Percentiles rank a stretch among this genome's conserved stretches.
Evolutionary conservation across 1,139 yeast species (phyloP).

Genomic region (Pichia sp.): DNA sequence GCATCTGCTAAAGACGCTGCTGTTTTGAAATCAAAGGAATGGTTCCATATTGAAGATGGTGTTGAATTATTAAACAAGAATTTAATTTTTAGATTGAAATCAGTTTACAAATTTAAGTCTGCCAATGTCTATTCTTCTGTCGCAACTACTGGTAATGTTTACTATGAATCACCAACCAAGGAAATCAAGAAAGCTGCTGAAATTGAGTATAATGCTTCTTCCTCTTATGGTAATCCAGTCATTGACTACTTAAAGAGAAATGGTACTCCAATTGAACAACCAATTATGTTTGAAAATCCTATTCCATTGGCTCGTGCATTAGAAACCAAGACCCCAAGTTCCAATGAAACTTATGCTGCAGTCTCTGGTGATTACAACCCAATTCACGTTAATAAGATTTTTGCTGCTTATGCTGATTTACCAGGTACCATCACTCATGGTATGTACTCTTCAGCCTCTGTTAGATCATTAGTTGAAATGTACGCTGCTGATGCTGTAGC

Average conservation of each 20-base stretch:
- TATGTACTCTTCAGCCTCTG: slow-evolving; percentile 95
- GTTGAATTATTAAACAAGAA: slow-evolving; percentile 72
- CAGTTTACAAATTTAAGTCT: slow-evolving; percentile 75
- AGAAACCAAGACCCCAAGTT: slow-evolving; percentile 69
- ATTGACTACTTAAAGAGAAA: slow-evolving; percentile 87
- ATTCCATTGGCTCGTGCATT: slow-evolving; percentile 83
- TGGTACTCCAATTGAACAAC: slow-evolving; percentile 93
- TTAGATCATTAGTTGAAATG: slow-evolving; percentile 90
- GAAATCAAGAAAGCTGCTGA: slow-evolving; percentile 85
- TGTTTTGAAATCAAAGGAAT: slow-evolving; percentile 88
- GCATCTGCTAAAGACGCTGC: slow-evolving; percentile 85
- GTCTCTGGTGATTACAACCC: slow-evolving; percentile 99
- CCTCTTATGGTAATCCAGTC: slow-evolving; percentile 95
- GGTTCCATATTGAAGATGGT: slow-evolving; percentile 82
- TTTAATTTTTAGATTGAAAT: slow-evolving; percentile 84
- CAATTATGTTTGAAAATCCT: slow-evolving; percentile 80
- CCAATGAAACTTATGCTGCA: slow-evolving; percentile 93
- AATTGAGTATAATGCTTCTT: slow-evolving; percentile 86
- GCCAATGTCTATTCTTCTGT: slow-evolving; percentile 74
- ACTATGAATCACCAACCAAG: slow-evolving; percentile 86
- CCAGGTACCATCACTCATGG: slow-evolving; percentile 99
- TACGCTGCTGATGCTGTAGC: slow-evolving; percentile 99
- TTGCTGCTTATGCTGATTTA: slow-evolving; percentile 85
- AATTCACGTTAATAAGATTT: slow-evolving; percentile 92
- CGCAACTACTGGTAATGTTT: slow-evolving; percentile 77